Evolutionary conservation across 148 eudicot species (phyloP).

Genomic region (Cornus florida): DNA sequence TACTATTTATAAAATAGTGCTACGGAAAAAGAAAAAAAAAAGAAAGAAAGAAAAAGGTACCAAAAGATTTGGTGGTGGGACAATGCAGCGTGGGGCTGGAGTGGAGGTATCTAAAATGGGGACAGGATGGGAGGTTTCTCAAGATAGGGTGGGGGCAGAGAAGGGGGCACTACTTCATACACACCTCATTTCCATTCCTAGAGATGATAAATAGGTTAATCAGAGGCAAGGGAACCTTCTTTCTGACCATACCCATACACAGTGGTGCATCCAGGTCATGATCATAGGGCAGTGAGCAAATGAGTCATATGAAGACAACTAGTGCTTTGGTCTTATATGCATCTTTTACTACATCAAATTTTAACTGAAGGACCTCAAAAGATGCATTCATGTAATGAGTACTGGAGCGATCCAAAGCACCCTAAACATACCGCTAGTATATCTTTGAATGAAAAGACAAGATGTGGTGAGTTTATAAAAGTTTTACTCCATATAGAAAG

Average conservation of each 20-base stretch:
- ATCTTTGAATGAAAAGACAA: neutral
- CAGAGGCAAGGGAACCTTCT: neutral
- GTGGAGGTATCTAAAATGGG: too few species aligned
- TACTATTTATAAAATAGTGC: too few species aligned
- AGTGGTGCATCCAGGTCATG: neutral
- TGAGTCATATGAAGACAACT: neutral
- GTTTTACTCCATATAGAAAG: slow-evolving; percentile 1
- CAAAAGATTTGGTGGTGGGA: too few species aligned
- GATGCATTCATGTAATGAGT: neutral
- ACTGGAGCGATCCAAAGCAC: neutral
- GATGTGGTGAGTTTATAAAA: neutral
- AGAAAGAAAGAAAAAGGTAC: too few species aligned
- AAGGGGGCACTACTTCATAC: too few species aligned
- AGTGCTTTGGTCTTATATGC: neutral
- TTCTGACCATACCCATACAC: neutral
- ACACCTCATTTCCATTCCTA: too few species aligned
- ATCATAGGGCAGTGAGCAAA: neutral
- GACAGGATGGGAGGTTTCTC: too few species aligned
- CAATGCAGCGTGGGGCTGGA: too few species aligned
- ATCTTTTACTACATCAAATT: neutral
- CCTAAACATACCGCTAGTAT: neutral
- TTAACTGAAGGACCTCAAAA: neutral
- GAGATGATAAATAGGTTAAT: neutral
- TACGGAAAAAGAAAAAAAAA: too few species aligned
- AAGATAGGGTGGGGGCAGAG: too few species aligned